Conservation (phyloP, 192 early-diverging fungal species). For the Coemansia sp. region DNA sequence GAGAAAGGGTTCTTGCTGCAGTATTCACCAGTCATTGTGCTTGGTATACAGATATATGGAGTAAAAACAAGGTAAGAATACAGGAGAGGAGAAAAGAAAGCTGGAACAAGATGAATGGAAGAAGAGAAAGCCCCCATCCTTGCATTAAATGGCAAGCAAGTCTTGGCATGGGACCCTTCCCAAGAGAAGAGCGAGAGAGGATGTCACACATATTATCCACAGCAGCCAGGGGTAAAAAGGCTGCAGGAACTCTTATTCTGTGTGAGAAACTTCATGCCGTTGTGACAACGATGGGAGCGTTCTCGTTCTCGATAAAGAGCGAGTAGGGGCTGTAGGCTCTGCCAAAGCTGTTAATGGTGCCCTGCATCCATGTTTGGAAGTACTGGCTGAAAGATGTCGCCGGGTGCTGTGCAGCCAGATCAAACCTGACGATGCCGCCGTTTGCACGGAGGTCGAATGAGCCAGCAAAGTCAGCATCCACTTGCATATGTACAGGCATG, state of each 20-base stretch:
- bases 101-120: too few species aligned
- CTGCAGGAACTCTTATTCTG: too few species aligned
- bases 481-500: slow-evolving; percentile 24
- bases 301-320: slow-evolving; percentile 16
- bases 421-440: slow-evolving; percentile 25
- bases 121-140: too few species aligned
- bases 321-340: not conserved
- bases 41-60: not conserved
- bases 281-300: slow-evolving; percentile 24
- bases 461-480: slow-evolving; percentile 21
- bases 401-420: slow-evolving; percentile 3
- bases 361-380: slow-evolving; percentile 17
- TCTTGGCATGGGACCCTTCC: too few species aligned
- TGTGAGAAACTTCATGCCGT: too few species aligned
- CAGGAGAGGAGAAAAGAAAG: too few species aligned
- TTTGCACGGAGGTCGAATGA: slow-evolving; percentile 25
- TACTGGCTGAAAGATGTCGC: slow-evolving; percentile 1
- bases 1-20: not conserved
- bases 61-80: not conserved
- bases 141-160: too few species aligned
- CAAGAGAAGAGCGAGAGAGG: too few species aligned
- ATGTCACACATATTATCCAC: not conserved
- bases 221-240: too few species aligned
- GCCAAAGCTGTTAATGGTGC: slow-evolving; percentile 18
- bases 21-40: not conserved